Conservation (phyloP, 1,139 yeast species). For the Scheffersomyces segobiensis region DNA sequence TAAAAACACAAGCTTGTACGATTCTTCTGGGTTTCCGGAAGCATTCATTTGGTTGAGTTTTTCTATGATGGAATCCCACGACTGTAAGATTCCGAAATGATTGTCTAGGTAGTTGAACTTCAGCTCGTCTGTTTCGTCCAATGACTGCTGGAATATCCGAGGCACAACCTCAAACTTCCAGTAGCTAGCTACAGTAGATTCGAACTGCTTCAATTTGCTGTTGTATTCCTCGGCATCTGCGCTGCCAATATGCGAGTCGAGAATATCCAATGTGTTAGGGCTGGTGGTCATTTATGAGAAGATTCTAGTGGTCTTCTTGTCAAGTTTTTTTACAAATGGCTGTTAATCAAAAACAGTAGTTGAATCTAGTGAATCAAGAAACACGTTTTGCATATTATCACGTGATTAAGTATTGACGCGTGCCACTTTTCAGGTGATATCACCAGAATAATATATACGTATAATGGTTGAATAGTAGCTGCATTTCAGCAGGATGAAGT, state of each 20-base stretch:
- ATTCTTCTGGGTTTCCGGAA: constrained; percentile 16
- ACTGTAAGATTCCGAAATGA: constrained; percentile 34
- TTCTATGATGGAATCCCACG: constrained; percentile 33
- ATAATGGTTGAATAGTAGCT: background rate
- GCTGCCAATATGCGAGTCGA: constrained; percentile 12
- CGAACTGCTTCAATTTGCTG: constrained; percentile 2
- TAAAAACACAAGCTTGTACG: constrained; percentile 40
- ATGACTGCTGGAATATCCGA: constrained; percentile 39
- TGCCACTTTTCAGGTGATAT: background rate
- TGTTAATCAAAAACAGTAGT: background rate
- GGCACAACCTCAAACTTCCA: constrained; percentile 45
- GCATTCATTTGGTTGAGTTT: constrained; percentile 31
- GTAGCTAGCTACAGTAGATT: constrained; percentile 5
- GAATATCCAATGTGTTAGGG: constrained; percentile 12
- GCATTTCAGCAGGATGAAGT: background rate
- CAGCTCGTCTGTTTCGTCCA: constrained; percentile 35
- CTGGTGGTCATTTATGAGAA: constrained; percentile 8
- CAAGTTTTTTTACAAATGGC: background rate
- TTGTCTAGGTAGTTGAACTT: constrained; percentile 39
- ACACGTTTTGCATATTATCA: background rate
- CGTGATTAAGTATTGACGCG: background rate
- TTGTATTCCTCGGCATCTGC: constrained; percentile 10
- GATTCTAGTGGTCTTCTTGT: background rate
- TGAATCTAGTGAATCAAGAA: background rate
- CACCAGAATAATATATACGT: background rate